Evolutionary conservation across 257 asterid genomes (phyloP).

Genomic region (Osmanthus fragrans): DNA sequence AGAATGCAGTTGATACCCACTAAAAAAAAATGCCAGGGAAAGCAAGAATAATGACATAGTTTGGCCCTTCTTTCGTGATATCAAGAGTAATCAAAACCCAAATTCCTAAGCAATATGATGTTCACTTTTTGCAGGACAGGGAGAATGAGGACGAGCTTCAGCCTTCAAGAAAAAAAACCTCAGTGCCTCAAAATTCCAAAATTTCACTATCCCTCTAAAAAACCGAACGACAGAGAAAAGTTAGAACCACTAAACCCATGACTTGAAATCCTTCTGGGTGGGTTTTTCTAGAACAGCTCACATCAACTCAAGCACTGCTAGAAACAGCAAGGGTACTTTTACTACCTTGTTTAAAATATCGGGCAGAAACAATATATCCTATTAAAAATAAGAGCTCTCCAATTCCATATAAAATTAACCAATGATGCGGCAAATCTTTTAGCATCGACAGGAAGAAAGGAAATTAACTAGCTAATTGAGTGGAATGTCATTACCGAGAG

Average conservation of each 20-base stretch:
- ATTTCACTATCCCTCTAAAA: not conserved
- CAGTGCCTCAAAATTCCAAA: not conserved
- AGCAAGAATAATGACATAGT: slow-evolving; percentile 4
- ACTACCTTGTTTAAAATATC: not conserved
- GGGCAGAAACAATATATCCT: not conserved
- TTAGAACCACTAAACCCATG: not conserved
- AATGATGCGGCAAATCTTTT: not conserved
- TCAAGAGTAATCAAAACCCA: slow-evolving; percentile 6
- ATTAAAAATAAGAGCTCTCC: not conserved
- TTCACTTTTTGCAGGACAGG: not conserved
- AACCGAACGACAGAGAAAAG: not conserved
- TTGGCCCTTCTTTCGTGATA: slow-evolving; percentile 12
- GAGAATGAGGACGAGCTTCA: not conserved
- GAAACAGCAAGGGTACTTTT: not conserved
- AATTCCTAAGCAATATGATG: slow-evolving; percentile 6
- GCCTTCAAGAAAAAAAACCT: not conserved
- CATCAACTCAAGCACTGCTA: slow-evolving; percentile 2
- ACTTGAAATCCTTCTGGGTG: not conserved
- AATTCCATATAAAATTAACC: not conserved
- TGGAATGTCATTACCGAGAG: slow-evolving; percentile 26
- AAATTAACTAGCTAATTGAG: slow-evolving; percentile 14
- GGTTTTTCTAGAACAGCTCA: not conserved
- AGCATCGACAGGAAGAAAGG: slow-evolving; percentile 1
- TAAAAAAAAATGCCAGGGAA: not conserved
- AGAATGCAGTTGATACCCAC: slow-evolving; percentile 1